Evolutionary conservation across 208 protist species (phyloP).

Genomic region (Crithidia thermophila): DNA sequence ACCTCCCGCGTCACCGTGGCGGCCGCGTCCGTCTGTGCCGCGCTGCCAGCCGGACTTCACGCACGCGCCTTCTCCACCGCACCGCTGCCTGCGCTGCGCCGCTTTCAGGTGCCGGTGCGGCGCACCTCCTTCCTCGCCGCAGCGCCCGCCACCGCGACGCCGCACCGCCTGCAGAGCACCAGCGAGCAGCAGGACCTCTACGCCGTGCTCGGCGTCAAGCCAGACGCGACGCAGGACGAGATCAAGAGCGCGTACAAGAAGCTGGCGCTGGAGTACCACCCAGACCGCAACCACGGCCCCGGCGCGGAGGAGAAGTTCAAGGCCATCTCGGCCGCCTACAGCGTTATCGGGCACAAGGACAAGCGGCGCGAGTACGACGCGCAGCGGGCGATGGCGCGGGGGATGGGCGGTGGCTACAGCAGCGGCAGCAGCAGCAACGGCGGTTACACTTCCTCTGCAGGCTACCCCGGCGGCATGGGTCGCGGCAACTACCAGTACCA

Average conservation of each 20-base stretch:
- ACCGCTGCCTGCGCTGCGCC: conserved; percentile 3
- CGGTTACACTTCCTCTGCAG: conserved; percentile 1
- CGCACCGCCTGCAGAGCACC: conserved; percentile 17
- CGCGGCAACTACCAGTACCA: conserved; percentile 50
- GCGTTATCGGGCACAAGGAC: conserved; percentile 74
- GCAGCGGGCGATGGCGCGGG: conserved; percentile 39
- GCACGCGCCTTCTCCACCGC: background rate
- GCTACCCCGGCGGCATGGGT: conserved; percentile 20
- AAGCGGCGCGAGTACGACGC: conserved; percentile 83
- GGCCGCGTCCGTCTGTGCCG: background rate
- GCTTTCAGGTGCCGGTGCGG: background rate
- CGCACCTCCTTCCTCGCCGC: background rate
- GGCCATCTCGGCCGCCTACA: conserved; percentile 85
- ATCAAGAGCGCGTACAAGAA: conserved; percentile 93
- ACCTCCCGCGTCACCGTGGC: background rate
- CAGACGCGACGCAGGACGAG: conserved; percentile 80
- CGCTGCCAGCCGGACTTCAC: background rate
- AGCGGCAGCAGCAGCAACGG: conserved; percentile 5
- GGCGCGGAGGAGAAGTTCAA: conserved; percentile 92
- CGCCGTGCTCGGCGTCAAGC: conserved; percentile 66
- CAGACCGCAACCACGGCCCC: conserved; percentile 83
- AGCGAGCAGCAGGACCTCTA: conserved; percentile 68
- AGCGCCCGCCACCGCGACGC: background rate
- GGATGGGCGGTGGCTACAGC: conserved; percentile 26
- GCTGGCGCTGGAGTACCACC: conserved; percentile 89